A percentile compares a stretch with the other conserved stretches of the same genome.
Evolutionary conservation across 139 green algal species (phyloP).

Genomic region (Medakamo hakoo): DNA sequence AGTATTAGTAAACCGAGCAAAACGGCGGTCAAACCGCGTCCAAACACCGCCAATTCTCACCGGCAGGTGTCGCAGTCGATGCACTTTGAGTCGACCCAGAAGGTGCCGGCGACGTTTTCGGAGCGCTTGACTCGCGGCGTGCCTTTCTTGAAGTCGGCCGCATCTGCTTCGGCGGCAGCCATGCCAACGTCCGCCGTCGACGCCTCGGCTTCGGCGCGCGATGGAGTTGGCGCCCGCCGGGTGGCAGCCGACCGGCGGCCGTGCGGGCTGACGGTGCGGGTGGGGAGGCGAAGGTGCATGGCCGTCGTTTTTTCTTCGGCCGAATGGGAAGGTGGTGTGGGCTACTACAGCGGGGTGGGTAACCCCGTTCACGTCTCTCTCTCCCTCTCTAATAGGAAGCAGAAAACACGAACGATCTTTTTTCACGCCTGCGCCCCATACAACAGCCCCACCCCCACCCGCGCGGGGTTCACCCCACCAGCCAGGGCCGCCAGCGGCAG

Average conservation of each 20-base stretch:
- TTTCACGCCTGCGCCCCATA: not conserved
- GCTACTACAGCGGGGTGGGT: too few species aligned
- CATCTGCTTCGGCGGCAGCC: too few species aligned
- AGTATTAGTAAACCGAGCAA: too few species aligned
- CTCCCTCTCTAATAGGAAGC: not conserved
- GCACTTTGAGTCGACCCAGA: constrained; percentile 1
- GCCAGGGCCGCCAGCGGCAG: too few species aligned
- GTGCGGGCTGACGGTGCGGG: not conserved
- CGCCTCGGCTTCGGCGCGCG: too few species aligned
- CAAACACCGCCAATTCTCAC: too few species aligned
- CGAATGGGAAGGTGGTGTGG: too few species aligned
- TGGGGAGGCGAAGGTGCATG: not conserved
- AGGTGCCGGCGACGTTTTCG: not conserved
- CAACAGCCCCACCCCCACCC: not conserved
- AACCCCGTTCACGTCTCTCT: too few species aligned
- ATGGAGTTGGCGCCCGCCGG: not conserved
- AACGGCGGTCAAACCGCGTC: too few species aligned
- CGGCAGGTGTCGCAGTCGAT: constrained; percentile 4
- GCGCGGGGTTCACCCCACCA: not conserved
- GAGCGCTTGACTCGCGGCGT: not conserved
- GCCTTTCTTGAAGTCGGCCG: not conserved
- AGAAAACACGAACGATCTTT: not conserved
- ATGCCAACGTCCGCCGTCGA: too few species aligned
- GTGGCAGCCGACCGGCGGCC: too few species aligned
- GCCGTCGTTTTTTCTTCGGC: not conserved